A percentile compares a stretch with the other conserved stretches of the same genome.
Evolutionary conservation across 148 eudicot genomes (phyloP).

Genomic region (Talinum fruticosum): DNA sequence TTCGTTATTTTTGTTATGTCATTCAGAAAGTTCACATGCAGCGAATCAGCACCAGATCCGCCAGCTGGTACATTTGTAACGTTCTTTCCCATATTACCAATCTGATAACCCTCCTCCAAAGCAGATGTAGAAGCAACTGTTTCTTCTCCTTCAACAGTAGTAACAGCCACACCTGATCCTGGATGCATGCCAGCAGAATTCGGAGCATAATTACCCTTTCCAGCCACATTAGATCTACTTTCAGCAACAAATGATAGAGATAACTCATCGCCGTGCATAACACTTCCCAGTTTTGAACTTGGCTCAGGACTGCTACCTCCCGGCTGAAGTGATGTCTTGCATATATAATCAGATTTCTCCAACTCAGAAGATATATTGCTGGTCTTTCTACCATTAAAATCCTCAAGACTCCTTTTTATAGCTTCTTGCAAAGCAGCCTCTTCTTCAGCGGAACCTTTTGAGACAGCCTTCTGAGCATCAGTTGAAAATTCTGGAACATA

Average conservation of each 20-base stretch:
- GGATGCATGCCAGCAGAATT: constrained; percentile 15
- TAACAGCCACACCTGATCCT: constrained; percentile 13
- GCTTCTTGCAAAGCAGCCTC: constrained; percentile 84
- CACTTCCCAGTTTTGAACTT: constrained; percentile 15
- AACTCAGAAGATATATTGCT: constrained; percentile 28
- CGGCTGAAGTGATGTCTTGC: constrained; percentile 20
- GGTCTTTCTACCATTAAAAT: constrained; percentile 28
- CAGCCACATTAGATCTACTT: constrained; percentile 13
- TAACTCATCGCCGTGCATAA: constrained; percentile 16
- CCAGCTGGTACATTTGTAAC: constrained; percentile 20
- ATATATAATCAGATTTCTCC: constrained; percentile 16
- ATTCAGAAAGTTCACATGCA: constrained; percentile 15
- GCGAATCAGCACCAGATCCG: constrained; percentile 25
- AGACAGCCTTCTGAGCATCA: constrained; percentile 28
- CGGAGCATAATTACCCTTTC: constrained; percentile 14
- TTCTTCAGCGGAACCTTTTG: constrained; percentile 73
- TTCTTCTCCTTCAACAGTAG: neutral
- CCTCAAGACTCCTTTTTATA: constrained; percentile 68
- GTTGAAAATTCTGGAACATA: constrained; percentile 27
- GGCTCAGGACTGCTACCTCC: constrained; percentile 29
- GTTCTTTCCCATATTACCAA: constrained; percentile 10
- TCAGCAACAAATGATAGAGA: constrained; percentile 26
- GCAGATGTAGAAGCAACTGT: constrained; percentile 18
- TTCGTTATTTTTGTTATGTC: constrained; percentile 22
- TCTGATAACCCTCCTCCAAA: constrained; percentile 22